These are phyloP conservation scores for Lichtheimia corymbifera DNA, from an alignment of 371 early-diverging fungal genomes.

Conservation along the genomic window DNA sequence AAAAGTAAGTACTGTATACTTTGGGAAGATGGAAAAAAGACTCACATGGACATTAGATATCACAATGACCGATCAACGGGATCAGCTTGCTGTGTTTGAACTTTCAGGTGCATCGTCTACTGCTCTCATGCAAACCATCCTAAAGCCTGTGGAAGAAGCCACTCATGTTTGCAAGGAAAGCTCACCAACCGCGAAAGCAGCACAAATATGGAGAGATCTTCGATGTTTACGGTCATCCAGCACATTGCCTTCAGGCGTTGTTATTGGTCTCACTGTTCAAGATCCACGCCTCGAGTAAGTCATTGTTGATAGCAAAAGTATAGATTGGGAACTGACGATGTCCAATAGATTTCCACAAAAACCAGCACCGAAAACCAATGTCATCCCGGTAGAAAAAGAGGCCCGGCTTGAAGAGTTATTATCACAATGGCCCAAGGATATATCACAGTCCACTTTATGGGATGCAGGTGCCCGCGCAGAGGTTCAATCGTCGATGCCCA, in stretches of 20 bases:
- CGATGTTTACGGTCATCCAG: constrained; percentile 56
- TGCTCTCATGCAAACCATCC: constrained; percentile 63
- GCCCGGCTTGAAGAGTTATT: constrained; percentile 29
- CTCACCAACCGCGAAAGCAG: background rate
- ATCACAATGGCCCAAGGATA: constrained; percentile 62
- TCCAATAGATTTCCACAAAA: constrained; percentile 71
- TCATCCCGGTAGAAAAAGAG: constrained; percentile 27
- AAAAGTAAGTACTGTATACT: background rate
- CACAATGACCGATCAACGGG: background rate
- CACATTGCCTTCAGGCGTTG: constrained; percentile 69
- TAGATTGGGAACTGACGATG: background rate
- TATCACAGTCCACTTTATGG: constrained; percentile 66
- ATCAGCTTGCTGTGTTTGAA: constrained; percentile 50
- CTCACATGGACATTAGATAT: background rate
- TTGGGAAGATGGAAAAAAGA: background rate
- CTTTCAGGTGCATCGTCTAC: constrained; percentile 80
- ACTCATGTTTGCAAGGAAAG: background rate
- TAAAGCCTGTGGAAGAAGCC: constrained; percentile 35
- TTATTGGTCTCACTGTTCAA: constrained; percentile 64
- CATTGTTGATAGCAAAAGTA: background rate
- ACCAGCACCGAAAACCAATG: constrained; percentile 50
- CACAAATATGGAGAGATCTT: constrained; percentile 52
- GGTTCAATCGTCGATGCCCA: constrained; percentile 39
- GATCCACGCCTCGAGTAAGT: constrained; percentile 76
- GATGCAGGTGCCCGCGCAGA: constrained; percentile 44